Evolutionary conservation across 2,329 filamentous ascomycete species (phyloP).

Genomic region (Ascomycota sp.): DNA sequence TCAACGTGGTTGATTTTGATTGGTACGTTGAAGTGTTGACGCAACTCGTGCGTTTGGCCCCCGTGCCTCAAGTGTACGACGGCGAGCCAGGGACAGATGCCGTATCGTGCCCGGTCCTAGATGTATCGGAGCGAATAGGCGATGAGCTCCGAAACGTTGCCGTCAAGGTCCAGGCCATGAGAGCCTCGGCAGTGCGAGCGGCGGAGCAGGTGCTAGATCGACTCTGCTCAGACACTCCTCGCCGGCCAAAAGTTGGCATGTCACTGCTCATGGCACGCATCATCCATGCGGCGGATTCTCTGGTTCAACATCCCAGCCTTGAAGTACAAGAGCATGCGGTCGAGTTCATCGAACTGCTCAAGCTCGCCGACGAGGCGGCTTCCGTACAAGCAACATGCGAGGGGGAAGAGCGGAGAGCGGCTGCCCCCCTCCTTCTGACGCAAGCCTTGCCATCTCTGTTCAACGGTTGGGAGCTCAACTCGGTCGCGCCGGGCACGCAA

Average conservation of each 20-base stretch:
- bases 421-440: conserved; percentile 64
- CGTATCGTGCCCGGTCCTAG: conserved; percentile 9
- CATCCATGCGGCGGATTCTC: conserved; percentile 58
- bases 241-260: conserved; percentile 37
- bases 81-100: conserved; percentile 13
- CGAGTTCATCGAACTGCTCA: conserved; percentile 77
- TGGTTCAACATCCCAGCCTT: conserved; percentile 64
- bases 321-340: conserved; percentile 92
- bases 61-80: conserved; percentile 20
- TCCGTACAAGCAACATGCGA: conserved; percentile 41
- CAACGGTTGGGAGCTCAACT: conserved; percentile 71
- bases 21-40: conserved; percentile 90
- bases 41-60: conserved; percentile 59
- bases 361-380: conserved; percentile 65
- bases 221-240: conserved; percentile 28
- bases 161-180: conserved; percentile 73
- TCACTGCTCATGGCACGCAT: conserved; percentile 65
- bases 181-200: conserved; percentile 60
- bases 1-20: conserved; percentile 74
- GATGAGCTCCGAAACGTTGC: conserved; percentile 76
- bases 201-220: conserved; percentile 56
- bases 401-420: conserved; percentile 36
- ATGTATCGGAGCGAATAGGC: conserved; percentile 54
- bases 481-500: conserved; percentile 67
- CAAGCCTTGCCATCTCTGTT: conserved; percentile 84